phyloP scores from a whole-genome alignment of 2,329 filamentous ascomycete genomes.

The Westerdykella sp. region DNA sequence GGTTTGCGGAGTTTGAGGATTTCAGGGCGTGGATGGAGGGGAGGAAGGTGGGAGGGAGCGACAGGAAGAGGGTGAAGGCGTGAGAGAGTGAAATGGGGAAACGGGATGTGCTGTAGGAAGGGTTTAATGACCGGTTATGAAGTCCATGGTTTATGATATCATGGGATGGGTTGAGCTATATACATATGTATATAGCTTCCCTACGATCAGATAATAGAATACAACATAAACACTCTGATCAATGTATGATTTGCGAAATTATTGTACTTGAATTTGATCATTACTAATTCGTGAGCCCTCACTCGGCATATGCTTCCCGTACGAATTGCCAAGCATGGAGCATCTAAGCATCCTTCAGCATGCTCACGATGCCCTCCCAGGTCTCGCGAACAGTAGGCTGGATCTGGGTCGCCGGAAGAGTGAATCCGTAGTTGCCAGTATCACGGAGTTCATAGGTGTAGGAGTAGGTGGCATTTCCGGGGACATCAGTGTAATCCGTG shows the following conservation, averaged over 20 bases:
- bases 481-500: constrained; percentile 41
- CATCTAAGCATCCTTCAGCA: constrained; percentile 20
- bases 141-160: too few species aligned
- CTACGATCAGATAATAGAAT: too few species aligned
- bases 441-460: constrained; percentile 48
- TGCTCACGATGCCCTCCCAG: constrained; percentile 37
- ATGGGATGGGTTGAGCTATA: too few species aligned
- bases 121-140: background rate
- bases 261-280: too few species aligned
- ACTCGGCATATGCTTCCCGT: background rate
- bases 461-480: constrained; percentile 39
- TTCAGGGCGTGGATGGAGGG: constrained; percentile 69
- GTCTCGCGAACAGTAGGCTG: constrained; percentile 43
- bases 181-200: too few species aligned
- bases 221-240: too few species aligned
- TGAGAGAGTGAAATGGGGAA: background rate
- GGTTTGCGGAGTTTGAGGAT: constrained; percentile 67
- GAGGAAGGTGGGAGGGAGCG: constrained; percentile 11
- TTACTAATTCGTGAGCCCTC: too few species aligned
- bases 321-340: too few species aligned
- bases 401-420: constrained; percentile 46
- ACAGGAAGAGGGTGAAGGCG: background rate
- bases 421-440: constrained; percentile 44
- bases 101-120: too few species aligned
- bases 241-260: too few species aligned